Percentiles rank a stretch among this genome's conserved stretches.
Conservation (phyloP, 805 yeast genomes). For the Starmerella khaoyaiensis region DNA sequence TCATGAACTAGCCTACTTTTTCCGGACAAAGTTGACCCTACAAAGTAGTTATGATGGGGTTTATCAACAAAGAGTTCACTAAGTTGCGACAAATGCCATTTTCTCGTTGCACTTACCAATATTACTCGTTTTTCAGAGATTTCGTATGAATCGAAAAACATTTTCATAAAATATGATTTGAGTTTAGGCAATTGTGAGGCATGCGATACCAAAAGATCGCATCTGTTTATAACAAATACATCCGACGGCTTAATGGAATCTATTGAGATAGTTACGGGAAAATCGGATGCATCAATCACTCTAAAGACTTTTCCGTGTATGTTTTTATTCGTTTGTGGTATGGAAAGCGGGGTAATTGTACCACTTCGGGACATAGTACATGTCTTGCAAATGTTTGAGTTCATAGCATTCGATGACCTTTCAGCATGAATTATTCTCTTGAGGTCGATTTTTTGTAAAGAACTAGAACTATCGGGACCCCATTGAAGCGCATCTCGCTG, state of each 20-base stretch:
- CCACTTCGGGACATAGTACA: constrained; percentile 18
- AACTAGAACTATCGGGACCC: neutral
- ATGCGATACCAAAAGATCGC: constrained; percentile 34
- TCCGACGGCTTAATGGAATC: constrained; percentile 8
- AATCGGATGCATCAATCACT: constrained; percentile 54
- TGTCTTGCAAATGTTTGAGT: constrained; percentile 19
- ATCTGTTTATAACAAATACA: constrained; percentile 30
- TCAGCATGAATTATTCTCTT: neutral
- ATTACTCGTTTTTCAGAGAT: constrained; percentile 34
- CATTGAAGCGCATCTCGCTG: constrained; percentile 1
- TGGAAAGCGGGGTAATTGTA: constrained; percentile 1
- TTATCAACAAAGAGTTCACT: constrained; percentile 27
- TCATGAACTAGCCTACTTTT: constrained; percentile 52
- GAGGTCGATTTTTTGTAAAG: neutral
- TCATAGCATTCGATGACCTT: constrained; percentile 1
- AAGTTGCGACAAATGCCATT: constrained; percentile 40
- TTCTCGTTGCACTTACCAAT: constrained; percentile 38
- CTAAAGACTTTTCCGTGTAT: constrained; percentile 43
- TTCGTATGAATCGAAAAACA: constrained; percentile 26
- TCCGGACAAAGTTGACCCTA: constrained; percentile 87
- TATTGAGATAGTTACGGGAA: constrained; percentile 34
- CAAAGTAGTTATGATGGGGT: constrained; percentile 31
- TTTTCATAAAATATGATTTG: constrained; percentile 26
- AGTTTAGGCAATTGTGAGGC: constrained; percentile 19
- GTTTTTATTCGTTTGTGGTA: constrained; percentile 12